These are phyloP conservation scores for Hymenoscyphus infarciens DNA, from an alignment of 2,329 filamentous ascomycete genomes.

Conservation along the genomic window DNA sequence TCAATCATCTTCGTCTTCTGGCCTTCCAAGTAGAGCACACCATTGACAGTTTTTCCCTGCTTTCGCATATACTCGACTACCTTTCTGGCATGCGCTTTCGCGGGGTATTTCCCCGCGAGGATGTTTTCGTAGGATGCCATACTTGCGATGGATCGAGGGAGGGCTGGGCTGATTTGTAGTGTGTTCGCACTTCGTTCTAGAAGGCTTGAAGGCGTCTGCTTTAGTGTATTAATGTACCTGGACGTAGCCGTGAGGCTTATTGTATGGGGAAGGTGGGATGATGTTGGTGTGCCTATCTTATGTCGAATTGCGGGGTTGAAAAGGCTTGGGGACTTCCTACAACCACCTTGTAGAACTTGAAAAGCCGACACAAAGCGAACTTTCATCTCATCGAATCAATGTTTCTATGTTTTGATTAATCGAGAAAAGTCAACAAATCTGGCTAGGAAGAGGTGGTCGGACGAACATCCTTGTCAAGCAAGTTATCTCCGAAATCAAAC, in stretches of 20 bases:
- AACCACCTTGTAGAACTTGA: neutral
- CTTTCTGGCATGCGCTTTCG: slow-evolving; percentile 78
- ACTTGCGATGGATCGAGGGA: slow-evolving; percentile 7
- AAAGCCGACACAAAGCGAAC: neutral
- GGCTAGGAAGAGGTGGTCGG: neutral
- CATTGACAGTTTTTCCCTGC: slow-evolving; percentile 61
- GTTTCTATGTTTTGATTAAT: neutral
- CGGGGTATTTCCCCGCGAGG: slow-evolving; percentile 68
- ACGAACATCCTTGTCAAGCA: neutral
- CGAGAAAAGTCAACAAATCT: neutral
- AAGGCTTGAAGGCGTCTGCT: neutral
- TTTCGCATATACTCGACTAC: slow-evolving; percentile 76
- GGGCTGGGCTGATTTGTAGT: neutral
- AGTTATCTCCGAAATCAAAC: neutral
- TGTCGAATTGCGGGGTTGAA: slow-evolving; percentile 8
- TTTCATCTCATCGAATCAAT: neutral
- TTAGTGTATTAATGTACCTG: neutral
- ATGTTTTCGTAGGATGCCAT: slow-evolving; percentile 36
- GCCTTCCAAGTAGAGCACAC: slow-evolving; percentile 84
- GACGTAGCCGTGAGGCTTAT: neutral
- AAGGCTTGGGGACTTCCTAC: neutral
- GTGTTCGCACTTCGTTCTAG: neutral
- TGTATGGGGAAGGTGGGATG: slow-evolving; percentile 16
- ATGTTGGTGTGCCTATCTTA: slow-evolving; percentile 9
- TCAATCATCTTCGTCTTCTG: slow-evolving; percentile 78